Evolutionary conservation across 495 filamentous ascomycete genomes (phyloP).

Genomic region (Annulohypoxylon maeteangense): DNA sequence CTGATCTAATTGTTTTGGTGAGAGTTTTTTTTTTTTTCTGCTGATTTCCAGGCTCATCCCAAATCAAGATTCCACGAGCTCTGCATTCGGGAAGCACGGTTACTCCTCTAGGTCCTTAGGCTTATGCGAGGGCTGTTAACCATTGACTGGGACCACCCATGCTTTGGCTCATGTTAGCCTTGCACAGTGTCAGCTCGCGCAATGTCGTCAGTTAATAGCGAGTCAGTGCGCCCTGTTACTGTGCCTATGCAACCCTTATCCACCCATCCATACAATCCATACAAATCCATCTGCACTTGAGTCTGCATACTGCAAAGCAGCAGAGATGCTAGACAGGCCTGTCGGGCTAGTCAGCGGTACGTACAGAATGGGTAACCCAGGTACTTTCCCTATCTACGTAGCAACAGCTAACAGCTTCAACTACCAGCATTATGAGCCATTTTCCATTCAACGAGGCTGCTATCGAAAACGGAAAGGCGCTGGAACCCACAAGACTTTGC

Average conservation of each 20-base stretch:
- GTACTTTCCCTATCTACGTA: constrained; percentile 6
- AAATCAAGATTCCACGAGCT: constrained; percentile 45
- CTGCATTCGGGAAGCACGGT: constrained; percentile 45
- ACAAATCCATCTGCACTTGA: constrained; percentile 3
- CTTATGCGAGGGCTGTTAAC: constrained; percentile 43
- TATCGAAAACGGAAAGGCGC: constrained; percentile 38
- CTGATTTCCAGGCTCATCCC: constrained; percentile 22
- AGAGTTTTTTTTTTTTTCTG: constrained; percentile 7
- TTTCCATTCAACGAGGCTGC: constrained; percentile 34
- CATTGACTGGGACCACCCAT: constrained; percentile 37
- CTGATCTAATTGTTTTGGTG: constrained; percentile 27
- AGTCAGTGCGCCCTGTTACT: constrained; percentile 42
- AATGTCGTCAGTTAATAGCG: constrained; percentile 8
- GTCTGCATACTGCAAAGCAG: constrained; percentile 29
- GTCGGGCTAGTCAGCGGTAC: constrained; percentile 14
- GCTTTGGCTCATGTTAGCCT: constrained; percentile 20
- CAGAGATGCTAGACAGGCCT: constrained; percentile 24
- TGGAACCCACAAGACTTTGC: constrained; percentile 34
- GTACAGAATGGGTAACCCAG: constrained; percentile 45
- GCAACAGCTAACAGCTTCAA: not conserved
- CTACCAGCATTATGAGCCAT: constrained; percentile 44
- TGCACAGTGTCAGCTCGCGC: constrained; percentile 30
- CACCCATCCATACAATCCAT: constrained; percentile 8
- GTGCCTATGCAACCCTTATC: constrained; percentile 30
- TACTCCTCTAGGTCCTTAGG: constrained; percentile 27